Conservation (phyloP, 495 filamentous ascomycete genomes). For the Thermochaetoides thermophila region DNA sequence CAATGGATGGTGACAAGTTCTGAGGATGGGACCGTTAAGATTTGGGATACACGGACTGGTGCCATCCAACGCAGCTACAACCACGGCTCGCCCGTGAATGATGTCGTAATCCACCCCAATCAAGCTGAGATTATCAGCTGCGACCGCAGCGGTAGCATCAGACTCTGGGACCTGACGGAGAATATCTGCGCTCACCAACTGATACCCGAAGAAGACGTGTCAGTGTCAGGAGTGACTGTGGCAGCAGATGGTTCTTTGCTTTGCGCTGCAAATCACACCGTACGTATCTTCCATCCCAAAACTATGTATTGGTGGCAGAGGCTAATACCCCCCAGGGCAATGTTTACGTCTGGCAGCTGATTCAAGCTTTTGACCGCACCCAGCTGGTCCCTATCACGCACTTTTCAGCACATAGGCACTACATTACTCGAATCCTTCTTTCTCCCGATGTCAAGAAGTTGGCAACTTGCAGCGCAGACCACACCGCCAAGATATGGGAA, state of each 20-base stretch:
- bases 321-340: constrained; percentile 49
- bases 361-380: constrained; percentile 69
- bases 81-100: constrained; percentile 78
- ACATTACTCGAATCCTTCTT: constrained; percentile 88
- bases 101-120: constrained; percentile 95
- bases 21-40: constrained; percentile 94
- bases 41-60: constrained; percentile 89
- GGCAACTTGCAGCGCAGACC: constrained; percentile 92
- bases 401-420: constrained; percentile 84
- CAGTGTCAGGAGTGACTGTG: constrained; percentile 85
- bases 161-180: constrained; percentile 93
- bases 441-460: constrained; percentile 96
- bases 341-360: constrained; percentile 90
- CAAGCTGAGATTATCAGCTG: constrained; percentile 96
- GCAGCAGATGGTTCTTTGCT: constrained; percentile 87
- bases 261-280: constrained; percentile 88
- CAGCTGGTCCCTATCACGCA: constrained; percentile 80
- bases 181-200: constrained; percentile 94
- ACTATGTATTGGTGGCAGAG: background rate
- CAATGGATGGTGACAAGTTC: constrained; percentile 99
- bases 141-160: constrained; percentile 81
- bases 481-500: constrained; percentile 95
- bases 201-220: constrained; percentile 89
- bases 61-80: constrained; percentile 82
- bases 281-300: constrained; percentile 29